Percentiles rank a stretch among this genome's conserved stretches.
Conservation (phyloP, 2,329 filamentous ascomycete species). For the Trichoderma arundinaceum region DNA sequence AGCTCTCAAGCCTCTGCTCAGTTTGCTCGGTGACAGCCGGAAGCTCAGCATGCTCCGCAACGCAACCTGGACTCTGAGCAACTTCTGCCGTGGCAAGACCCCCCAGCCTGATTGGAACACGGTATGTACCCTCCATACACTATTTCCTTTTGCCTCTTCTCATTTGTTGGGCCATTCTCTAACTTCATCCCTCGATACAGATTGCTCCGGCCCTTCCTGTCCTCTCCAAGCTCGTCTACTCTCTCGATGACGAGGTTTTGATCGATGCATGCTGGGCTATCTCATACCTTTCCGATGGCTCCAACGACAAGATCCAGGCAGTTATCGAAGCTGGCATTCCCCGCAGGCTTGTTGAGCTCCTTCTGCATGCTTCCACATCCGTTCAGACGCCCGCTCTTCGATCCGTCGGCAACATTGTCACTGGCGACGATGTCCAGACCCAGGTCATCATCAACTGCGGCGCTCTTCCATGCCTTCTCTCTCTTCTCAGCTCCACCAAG, state of each 20-base stretch:
- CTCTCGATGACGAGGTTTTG: conserved; percentile 94
- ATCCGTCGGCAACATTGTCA: conserved; percentile 98
- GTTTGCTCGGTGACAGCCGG: conserved; percentile 91
- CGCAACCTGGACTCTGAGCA: conserved; percentile 98
- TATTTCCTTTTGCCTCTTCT: no score
- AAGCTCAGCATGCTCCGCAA: conserved; percentile 99
- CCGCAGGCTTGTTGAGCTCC: conserved; percentile 90
- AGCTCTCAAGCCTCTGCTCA: conserved; percentile 87
- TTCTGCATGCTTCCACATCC: conserved; percentile 98
- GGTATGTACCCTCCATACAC: conserved; percentile 59
- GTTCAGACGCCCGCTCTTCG: conserved; percentile 97
- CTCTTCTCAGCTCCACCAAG: conserved; percentile 94
- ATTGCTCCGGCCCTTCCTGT: conserved; percentile 95
- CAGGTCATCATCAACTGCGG: conserved; percentile 99
- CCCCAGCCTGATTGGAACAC: conserved; percentile 98
- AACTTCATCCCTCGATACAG: conserved; percentile 52
- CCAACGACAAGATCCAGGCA: conserved; percentile 99
- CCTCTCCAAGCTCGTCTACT: conserved; percentile 96
- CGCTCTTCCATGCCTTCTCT: conserved; percentile 87
- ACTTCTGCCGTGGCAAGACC: conserved; percentile 99
- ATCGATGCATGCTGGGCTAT: conserved; percentile 99
- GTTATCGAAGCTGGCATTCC: conserved; percentile 98
- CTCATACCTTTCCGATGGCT: conserved; percentile 95
- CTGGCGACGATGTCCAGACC: conserved; percentile 96
- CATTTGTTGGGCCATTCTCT: background rate